Percentiles rank a stretch among this genome's conserved stretches.
These are phyloP conservation scores for Senna tora DNA, from an alignment of 306 rosid species.

Conservation along the genomic window DNA sequence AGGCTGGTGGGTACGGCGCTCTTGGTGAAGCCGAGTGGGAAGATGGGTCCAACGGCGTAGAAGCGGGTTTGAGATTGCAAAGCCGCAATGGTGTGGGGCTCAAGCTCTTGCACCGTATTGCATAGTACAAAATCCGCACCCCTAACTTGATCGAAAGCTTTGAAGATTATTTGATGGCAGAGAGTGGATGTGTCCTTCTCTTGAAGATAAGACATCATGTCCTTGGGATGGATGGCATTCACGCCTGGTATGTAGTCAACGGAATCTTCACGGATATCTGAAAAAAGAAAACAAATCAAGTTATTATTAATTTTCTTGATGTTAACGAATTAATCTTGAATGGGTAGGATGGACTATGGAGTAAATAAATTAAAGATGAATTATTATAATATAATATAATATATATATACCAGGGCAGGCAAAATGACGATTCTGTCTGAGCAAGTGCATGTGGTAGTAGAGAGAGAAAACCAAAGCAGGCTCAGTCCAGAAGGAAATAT, in stretches of 20 bases:
- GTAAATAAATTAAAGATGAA: no score
- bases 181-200: constrained; percentile 42
- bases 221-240: constrained; percentile 51
- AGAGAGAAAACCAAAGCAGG: constrained; percentile 62
- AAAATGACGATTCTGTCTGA: constrained; percentile 55
- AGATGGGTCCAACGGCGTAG: constrained; percentile 68
- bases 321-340: no score
- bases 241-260: constrained; percentile 71
- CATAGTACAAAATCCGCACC: constrained; percentile 55
- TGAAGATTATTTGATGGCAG: constrained; percentile 51
- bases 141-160: constrained; percentile 46
- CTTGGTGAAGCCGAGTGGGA: constrained; percentile 51
- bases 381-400: no score
- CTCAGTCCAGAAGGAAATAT: constrained; percentile 63
- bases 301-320: no score
- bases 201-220: constrained; percentile 63
- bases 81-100: constrained; percentile 45
- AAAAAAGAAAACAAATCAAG: not conserved
- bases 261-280: constrained; percentile 50
- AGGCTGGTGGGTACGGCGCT: constrained; percentile 58
- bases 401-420: constrained; percentile 43
- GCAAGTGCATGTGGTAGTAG: constrained; percentile 60
- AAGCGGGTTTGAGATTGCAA: constrained; percentile 41
- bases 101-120: constrained; percentile 59
- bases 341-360: no score